Evolutionary conservation across 495 filamentous ascomycete species (phyloP).

Genomic region (Lasiosphaeria miniovina): DNA sequence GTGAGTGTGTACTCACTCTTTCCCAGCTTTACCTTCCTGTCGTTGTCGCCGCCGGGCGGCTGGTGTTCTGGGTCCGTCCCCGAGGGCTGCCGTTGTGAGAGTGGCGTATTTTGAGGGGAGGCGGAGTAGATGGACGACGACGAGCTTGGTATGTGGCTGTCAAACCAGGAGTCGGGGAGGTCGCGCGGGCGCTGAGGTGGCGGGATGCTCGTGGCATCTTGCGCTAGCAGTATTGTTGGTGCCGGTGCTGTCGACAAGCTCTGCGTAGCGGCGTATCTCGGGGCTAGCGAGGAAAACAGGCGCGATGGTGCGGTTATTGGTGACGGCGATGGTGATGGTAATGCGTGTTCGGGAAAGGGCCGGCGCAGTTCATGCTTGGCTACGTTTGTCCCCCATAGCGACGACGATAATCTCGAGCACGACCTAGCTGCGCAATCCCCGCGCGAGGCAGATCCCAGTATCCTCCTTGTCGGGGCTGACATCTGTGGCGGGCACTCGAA

Average conservation of each 20-base stretch:
- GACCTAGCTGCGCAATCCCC: neutral
- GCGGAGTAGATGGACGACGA: neutral
- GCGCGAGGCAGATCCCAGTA: constrained; percentile 4
- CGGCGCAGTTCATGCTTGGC: neutral
- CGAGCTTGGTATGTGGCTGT: neutral
- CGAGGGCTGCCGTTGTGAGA: neutral
- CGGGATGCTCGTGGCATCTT: constrained; percentile 1
- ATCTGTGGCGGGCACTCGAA: constrained; percentile 1
- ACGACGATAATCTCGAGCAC: neutral
- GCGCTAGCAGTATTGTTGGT: neutral
- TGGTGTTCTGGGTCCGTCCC: constrained; percentile 17
- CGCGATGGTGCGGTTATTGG: neutral
- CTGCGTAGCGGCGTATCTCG: neutral
- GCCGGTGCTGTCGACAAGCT: neutral
- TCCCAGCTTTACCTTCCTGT: constrained; percentile 83
- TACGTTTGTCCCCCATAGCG: neutral
- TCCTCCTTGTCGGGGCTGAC: constrained; percentile 20
- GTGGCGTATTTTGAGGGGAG: neutral
- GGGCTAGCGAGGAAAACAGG: neutral
- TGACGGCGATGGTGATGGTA: neutral
- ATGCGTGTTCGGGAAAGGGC: neutral
- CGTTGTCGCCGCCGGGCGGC: constrained; percentile 51
- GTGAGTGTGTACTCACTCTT: constrained; percentile 60
- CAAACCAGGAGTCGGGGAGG: constrained; percentile 10
- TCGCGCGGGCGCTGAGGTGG: constrained; percentile 4